Conservation (phyloP, 2,329 filamentous ascomycete genomes). For the Aspergillus latus region DNA sequence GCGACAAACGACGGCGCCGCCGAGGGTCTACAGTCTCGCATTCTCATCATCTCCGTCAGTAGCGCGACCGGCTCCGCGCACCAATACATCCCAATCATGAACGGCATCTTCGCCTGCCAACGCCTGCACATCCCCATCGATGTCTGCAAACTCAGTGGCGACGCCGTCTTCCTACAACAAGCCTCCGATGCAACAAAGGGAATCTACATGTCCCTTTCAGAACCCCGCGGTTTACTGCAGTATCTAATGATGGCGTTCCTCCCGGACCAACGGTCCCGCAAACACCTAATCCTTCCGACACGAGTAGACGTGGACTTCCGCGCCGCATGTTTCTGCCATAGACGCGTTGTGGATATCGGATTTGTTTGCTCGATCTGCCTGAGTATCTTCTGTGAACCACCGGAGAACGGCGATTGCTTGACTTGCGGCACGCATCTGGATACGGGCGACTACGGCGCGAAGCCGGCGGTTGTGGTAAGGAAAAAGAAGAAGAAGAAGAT, state of each 20-base stretch:
- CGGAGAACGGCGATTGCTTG: conserved; percentile 67
- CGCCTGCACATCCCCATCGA: conserved; percentile 87
- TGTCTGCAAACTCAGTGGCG: conserved; percentile 79
- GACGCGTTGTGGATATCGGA: conserved; percentile 83
- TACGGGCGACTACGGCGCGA: conserved; percentile 73
- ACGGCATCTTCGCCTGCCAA: conserved; percentile 92
- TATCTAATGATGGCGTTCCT: conserved; percentile 94
- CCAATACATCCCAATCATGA: conserved; percentile 98
- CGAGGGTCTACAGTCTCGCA: conserved; percentile 68
- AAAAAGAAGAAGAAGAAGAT: conserved; percentile 77
- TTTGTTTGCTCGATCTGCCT: conserved; percentile 96
- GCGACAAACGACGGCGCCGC: conserved; percentile 29
- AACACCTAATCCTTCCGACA: conserved; percentile 72
- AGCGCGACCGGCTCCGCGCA: conserved; percentile 82
- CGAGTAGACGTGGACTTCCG: conserved; percentile 90
- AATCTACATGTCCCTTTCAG: conserved; percentile 64
- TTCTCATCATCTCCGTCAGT: conserved; percentile 86
- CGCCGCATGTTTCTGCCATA: conserved; percentile 97
- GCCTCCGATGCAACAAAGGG: conserved; percentile 73
- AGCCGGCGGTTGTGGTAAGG: conserved; percentile 70
- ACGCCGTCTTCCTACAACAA: conserved; percentile 92
- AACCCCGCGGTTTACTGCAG: conserved; percentile 73
- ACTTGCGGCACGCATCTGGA: conserved; percentile 79
- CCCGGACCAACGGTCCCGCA: conserved; percentile 65
- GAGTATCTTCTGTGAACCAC: conserved; percentile 79